Percentiles rank a stretch among this genome's conserved stretches.
These are phyloP conservation scores for Boletus smithii DNA, from an alignment of 1,284 basidiomycete species.

Conservation along the genomic window DNA sequence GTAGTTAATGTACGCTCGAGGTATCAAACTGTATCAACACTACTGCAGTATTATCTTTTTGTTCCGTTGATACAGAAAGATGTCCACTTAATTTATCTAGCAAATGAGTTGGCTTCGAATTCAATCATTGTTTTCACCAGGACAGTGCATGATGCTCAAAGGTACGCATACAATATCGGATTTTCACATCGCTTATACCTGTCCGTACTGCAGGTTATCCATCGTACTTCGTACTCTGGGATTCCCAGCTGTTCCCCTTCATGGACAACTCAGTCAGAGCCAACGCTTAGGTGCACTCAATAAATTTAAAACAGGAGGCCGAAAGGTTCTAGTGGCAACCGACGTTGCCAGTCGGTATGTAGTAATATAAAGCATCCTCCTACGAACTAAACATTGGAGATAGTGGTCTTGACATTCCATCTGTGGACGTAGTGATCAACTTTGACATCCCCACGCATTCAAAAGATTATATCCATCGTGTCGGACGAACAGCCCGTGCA, in stretches of 20 bases:
- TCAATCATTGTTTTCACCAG: conserved; percentile 96
- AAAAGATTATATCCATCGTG: conserved; percentile 99
- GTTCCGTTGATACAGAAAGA: conserved; percentile 94
- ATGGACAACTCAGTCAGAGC: conserved; percentile 94
- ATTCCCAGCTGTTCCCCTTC: conserved; percentile 93
- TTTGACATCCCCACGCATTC: conserved; percentile 98
- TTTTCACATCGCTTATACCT: conserved; percentile 2
- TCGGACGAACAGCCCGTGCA: conserved; percentile 95
- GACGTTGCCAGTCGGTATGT: conserved; percentile 91
- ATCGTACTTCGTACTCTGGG: conserved; percentile 90
- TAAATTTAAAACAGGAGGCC: conserved; percentile 96
- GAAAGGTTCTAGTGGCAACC: conserved; percentile 90
- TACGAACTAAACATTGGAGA: conserved; percentile 6
- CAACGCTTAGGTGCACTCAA: conserved; percentile 91
- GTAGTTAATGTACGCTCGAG: conserved; percentile 40
- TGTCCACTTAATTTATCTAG: conserved; percentile 85
- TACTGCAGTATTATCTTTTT: conserved; percentile 95
- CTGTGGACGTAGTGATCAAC: conserved; percentile 96
- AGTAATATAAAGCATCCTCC: conserved; percentile 1
- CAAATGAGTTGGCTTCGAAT: conserved; percentile 87
- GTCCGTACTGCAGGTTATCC: conserved; percentile 56
- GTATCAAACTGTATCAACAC: conserved; percentile 95
- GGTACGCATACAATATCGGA: conserved; percentile 39
- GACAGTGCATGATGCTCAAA: conserved; percentile 92
- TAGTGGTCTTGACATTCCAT: conserved; percentile 94